Conservation (phyloP, 805 yeast species). For the Spathaspora gorwiae region DNA sequence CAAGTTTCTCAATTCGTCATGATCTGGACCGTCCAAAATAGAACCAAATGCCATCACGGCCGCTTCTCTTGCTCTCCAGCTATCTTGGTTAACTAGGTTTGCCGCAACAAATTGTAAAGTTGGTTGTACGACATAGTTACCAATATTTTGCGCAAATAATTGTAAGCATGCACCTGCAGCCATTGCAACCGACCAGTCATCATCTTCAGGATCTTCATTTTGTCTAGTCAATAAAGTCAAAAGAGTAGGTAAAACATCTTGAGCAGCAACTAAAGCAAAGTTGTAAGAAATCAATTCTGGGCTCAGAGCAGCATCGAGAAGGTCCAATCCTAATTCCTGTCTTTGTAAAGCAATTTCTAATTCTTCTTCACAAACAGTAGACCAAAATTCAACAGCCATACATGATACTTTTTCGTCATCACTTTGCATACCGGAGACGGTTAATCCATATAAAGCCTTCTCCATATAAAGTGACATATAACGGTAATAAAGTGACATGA, state of each 20-base stretch:
- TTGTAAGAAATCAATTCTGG: conserved; percentile 55
- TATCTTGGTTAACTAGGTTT: conserved; percentile 44
- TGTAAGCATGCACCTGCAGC: conserved; percentile 98
- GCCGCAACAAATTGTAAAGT: conserved; percentile 79
- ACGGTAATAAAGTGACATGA: conserved; percentile 83
- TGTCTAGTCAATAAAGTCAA: conserved; percentile 77
- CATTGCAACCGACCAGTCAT: conserved; percentile 97
- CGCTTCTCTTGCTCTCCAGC: conserved; percentile 91
- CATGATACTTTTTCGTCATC: conserved; percentile 83
- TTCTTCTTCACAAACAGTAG: conserved; percentile 98
- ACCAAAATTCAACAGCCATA: conserved; percentile 99
- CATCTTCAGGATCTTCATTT: conserved; percentile 91
- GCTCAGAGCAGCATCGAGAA: conserved; percentile 14
- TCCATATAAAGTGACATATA: conserved; percentile 96
- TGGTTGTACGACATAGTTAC: conserved; percentile 79
- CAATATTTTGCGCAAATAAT: conserved; percentile 87
- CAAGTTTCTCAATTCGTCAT: conserved; percentile 58
- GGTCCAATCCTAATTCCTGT: conserved; percentile 53
- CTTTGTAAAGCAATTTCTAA: conserved; percentile 69
- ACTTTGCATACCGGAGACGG: conserved; percentile 88
- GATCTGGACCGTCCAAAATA: conserved; percentile 89
- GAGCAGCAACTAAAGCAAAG: conserved; percentile 80
- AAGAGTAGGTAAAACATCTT: conserved; percentile 84
- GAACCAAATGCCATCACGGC: conserved; percentile 99
- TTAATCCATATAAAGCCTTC: conserved; percentile 85